Evolutionary conservation across 2,329 filamentous ascomycete genomes (phyloP).

Genomic region (Talaromyces piceae): DNA sequence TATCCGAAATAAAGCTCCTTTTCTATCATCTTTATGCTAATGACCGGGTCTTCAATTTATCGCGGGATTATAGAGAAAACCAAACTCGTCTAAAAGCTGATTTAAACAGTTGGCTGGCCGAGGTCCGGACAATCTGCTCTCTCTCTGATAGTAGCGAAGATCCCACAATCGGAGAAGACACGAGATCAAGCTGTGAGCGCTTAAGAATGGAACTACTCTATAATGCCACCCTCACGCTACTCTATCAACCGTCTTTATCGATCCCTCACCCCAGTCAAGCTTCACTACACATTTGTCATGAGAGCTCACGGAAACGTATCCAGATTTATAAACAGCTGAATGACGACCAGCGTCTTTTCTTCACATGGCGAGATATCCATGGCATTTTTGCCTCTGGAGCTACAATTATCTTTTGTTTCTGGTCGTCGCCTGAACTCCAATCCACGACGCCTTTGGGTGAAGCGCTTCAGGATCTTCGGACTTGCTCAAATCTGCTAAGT

Average conservation of each 20-base stretch:
- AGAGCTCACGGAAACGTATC: conserved; percentile 19
- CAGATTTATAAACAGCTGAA: conserved; percentile 27
- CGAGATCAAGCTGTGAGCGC: conserved; percentile 10
- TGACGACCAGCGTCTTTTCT: conserved; percentile 22
- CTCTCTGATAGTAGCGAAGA: neutral
- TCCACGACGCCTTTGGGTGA: conserved; percentile 17
- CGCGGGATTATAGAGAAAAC: conserved; percentile 13
- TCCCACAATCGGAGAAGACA: neutral
- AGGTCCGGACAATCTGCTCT: conserved; percentile 8
- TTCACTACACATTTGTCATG: conserved; percentile 25
- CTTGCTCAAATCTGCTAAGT: conserved; percentile 31
- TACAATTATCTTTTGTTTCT: conserved; percentile 34
- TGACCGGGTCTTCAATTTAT: conserved; percentile 16
- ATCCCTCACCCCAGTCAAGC: conserved; percentile 22
- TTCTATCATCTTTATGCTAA: conserved; percentile 20
- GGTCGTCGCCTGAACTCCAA: conserved; percentile 25
- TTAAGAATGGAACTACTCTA: conserved; percentile 27
- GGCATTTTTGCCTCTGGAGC: conserved; percentile 33
- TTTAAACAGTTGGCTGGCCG: conserved; percentile 18
- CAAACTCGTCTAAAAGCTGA: conserved; percentile 16
- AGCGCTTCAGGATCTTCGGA: conserved; percentile 21
- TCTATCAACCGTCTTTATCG: conserved; percentile 32
- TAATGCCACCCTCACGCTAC: conserved; percentile 26
- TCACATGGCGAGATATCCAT: conserved; percentile 33
- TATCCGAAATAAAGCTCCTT: conserved; percentile 23